Evolutionary conservation across 129 eudicot species (phyloP), one percentile per base, ranked within the genome.

Genomic region (Oenanthe sinensis): DNA sequence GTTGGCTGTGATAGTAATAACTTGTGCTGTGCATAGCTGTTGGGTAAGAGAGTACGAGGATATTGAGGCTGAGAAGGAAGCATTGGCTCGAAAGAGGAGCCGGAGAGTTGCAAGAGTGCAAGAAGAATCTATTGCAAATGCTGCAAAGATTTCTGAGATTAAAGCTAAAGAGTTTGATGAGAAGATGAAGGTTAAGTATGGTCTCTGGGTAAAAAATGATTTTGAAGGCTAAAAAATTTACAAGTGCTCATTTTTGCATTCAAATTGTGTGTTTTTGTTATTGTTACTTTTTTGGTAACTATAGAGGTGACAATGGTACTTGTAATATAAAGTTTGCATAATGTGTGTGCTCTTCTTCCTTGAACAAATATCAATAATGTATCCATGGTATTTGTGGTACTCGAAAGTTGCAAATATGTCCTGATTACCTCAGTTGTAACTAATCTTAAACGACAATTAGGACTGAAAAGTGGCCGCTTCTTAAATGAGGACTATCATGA

Each of bases 1-100:
- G 28, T 71, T 88, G 65, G 84, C 80, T 19, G 91, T 84, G 47
- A 15, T 89, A 63, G 71, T 84, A 8, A 11, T 91, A 67, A 81
- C 77, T 36, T 89, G 89, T 52, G 86, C 79, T 50, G 89, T 87
- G 78, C 89, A 83, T 36, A 81, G 93, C 58, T 86, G 93, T 81
- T 83, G 81, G 87, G 89, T 87, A 24, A 86, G 86, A 73, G 88
- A 87, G 50, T 89, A 87, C 15, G 83, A 85, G 44, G 87, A 79
- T 6, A 80, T 87, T 49, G 95, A 90, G 78, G 85, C 83, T 0
- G 96, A 86, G 14, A 72, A 72, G 54, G 90, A 88, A 81, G 83
- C 70, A 16, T 78, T 44, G 37, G 87, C 71, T n/a, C 77, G 55
- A 74, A 89, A 82, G 82, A 84, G 92, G 47, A 84, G 88, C 45